Evolutionary conservation across 768 basidiomycete genomes (phyloP), one percentile per base, ranked within the genome.

Genomic region (Agrocybe praecox): DNA sequence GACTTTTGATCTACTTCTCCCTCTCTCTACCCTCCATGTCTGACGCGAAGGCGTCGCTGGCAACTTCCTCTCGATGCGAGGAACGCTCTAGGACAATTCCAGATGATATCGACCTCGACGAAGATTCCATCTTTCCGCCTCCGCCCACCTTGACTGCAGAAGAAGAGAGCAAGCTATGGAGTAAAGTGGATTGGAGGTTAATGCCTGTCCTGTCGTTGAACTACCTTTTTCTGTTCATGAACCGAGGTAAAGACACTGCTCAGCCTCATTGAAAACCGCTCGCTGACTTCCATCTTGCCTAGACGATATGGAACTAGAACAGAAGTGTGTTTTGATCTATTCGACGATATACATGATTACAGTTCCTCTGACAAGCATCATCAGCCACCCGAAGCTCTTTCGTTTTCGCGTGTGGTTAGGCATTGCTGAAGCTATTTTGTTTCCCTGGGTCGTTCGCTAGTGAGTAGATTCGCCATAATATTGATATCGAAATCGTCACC

Each of bases 401-500:
- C 85, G 78, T 19, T 75, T 74, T 12, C 80, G 87, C 10, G 69
- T 84, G 6, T 81, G 79, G 56, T 80, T 90, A 0, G 89, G 89
- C 2, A 64, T 87, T 2, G 80, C 86, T 0, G 89, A 91, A 69
- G 85, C 87, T 5, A 88, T 89, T 3, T 65, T 89, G 10, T 90
- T 87, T 67, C 88, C 89, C 10, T 88, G 88, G 21, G 85, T 90
- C 10, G 80, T 82, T 0, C 91, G 88, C 72, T 90, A 88, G 88
- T 88, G 53, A 45, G 80, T 67, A 3, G 6, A 34, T 26, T 24
- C 14, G 11, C 26, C 5, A n/a, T n/a, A n/a, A n/a, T n/a, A n/a
- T n/a, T n/a, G n/a, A 21, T 34, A 26, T 46, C 19, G n/a, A n/a
- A n/a, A n/a, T n/a, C n/a, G n/a, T n/a, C n/a, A n/a, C 19, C 12